Percentiles rank a stretch among this genome's conserved stretches.
These are phyloP conservation scores for Aspergillus nomiae DNA, from an alignment of 2,329 filamentous ascomycete genomes.

Conservation along the genomic window DNA sequence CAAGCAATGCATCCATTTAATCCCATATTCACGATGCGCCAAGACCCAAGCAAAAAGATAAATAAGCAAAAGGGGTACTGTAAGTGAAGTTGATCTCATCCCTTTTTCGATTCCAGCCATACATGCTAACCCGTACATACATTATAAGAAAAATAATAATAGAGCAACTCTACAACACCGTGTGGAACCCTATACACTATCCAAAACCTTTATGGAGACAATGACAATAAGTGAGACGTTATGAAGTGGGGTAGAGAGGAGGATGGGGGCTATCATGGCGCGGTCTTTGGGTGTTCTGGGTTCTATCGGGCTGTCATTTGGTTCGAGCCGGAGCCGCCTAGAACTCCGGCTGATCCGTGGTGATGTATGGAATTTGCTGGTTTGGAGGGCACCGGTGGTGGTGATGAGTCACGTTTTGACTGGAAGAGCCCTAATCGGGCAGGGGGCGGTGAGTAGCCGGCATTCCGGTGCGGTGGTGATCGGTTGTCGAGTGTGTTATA, in stretches of 20 bases:
- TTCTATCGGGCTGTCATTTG: constrained; percentile 36
- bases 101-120: constrained; percentile 18
- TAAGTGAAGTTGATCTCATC: constrained; percentile 14
- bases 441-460: constrained; percentile 37
- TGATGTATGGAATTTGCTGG: constrained; percentile 36
- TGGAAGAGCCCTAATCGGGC: constrained; percentile 39
- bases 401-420: constrained; percentile 35
- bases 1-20: constrained; percentile 1
- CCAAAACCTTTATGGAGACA: neutral
- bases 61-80: constrained; percentile 8
- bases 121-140: constrained; percentile 26
- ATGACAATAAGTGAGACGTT: neutral
- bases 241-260: neutral
- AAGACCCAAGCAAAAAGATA: constrained; percentile 11
- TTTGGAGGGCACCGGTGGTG: constrained; percentile 33
- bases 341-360: constrained; percentile 30
- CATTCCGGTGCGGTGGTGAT: constrained; percentile 28
- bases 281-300: neutral
- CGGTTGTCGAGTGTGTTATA: constrained; percentile 28
- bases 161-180: constrained; percentile 19
- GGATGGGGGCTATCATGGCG: neutral
- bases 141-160: constrained; percentile 13
- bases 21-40: constrained; percentile 6
- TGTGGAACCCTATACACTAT: constrained; percentile 19
- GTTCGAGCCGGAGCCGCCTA: constrained; percentile 31